Conservation (phyloP, 2,329 filamentous ascomycete genomes). For the Neofusicoccum cordaticola region DNA sequence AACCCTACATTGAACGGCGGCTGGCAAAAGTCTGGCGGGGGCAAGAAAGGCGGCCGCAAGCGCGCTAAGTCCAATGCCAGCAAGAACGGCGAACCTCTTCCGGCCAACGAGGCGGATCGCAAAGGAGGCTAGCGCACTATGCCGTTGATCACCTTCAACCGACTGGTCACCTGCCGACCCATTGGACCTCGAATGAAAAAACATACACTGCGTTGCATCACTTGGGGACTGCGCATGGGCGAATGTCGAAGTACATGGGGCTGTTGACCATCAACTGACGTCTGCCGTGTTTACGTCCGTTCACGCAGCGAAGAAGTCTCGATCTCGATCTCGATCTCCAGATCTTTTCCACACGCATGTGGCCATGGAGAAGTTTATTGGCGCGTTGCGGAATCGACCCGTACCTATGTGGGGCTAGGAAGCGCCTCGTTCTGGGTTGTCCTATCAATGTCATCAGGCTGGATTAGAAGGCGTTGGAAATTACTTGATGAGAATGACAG, state of each 20-base stretch:
- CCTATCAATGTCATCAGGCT: neutral
- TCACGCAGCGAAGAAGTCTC: neutral
- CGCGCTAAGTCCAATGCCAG: conserved; percentile 32
- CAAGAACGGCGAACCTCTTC: conserved; percentile 37
- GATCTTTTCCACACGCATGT: neutral
- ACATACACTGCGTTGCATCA: conserved; percentile 2
- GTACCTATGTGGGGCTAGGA: neutral
- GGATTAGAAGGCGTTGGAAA: neutral
- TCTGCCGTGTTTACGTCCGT: neutral
- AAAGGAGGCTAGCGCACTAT: conserved; percentile 40
- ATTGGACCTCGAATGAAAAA: neutral
- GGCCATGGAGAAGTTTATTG: neutral
- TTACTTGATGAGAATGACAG: neutral
- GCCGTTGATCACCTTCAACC: neutral
- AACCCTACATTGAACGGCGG: neutral
- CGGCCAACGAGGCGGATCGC: conserved; percentile 43
- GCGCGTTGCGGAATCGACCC: neutral
- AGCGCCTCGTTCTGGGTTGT: neutral
- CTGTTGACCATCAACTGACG: neutral
- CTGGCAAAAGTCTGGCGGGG: conserved; percentile 17
- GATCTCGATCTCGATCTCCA: neutral
- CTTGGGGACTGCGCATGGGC: neutral
- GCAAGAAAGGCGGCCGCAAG: conserved; percentile 28
- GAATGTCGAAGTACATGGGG: neutral
- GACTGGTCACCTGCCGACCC: neutral